These are phyloP conservation scores for Diutina rugosa DNA, from an alignment of 1,139 yeast genomes.

Conservation along the genomic window DNA sequence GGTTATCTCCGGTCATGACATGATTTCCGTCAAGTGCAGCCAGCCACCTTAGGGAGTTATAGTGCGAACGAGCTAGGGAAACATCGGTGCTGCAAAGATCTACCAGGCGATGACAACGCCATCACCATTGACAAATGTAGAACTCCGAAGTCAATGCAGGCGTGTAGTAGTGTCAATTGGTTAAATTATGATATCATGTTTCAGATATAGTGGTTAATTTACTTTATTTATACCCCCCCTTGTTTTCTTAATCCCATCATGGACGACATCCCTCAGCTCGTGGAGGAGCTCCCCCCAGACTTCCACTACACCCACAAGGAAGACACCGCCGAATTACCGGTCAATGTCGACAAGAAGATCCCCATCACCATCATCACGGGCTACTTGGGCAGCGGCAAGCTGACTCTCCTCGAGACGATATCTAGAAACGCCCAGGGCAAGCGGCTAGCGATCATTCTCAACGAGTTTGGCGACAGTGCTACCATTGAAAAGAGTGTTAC, in stretches of 20 bases:
- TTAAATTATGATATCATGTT: too few species aligned
- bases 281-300: constrained; percentile 17
- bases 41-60: too few species aligned
- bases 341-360: constrained; percentile 29
- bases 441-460: constrained; percentile 77
- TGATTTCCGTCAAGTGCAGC: too few species aligned
- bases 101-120: too few species aligned
- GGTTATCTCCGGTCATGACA: too few species aligned
- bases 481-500: constrained; percentile 83
- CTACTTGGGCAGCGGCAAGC: constrained; percentile 89
- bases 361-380: constrained; percentile 94
- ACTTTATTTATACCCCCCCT: too few species aligned
- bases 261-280: constrained; percentile 44
- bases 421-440: constrained; percentile 50
- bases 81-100: too few species aligned
- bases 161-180: too few species aligned
- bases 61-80: too few species aligned
- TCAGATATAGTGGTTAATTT: too few species aligned
- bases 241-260: constrained; percentile 5
- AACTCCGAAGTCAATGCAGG: too few species aligned
- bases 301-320: constrained; percentile 3
- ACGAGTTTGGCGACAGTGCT: constrained; percentile 83
- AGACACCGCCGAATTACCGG: constrained; percentile 4
- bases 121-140: too few species aligned
- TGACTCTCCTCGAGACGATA: constrained; percentile 66